Base-by-base conservation (phyloP, 495 filamentous ascomycete genomes). In the Amphirosellinia nigrospora region DNA sequence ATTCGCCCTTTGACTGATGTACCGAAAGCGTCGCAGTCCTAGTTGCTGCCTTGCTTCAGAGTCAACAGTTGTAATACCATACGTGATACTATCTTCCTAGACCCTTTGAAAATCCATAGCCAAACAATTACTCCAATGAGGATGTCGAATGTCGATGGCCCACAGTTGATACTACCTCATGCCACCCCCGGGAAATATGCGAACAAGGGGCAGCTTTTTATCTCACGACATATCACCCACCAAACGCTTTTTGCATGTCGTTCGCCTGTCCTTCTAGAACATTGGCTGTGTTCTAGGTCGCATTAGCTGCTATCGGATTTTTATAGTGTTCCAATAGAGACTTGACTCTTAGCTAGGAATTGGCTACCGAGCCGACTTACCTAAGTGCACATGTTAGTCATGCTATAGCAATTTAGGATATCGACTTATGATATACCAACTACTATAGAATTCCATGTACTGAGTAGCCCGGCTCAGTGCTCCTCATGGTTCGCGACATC, bases 401-500 rank as follows among this genome's bases (percentile, higher is more conserved):
- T n/a, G n/a, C n/a, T 39, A 56, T 28, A 36, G 26, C 53, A 48
- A 28, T 53, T 53, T 6, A 50, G n/a, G 23, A 28, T 26, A 21
- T 59, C 45, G 59, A 86, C 92, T 88, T 87, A 96, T 38, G 84
- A 84, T 53, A 84, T 89, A 21, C 89, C 89, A n/a, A 89, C 82
- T 45, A 91, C 48, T 28, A 23, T 52, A 87, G 48, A 88, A 0
- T 92, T 98, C 92, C 69, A 99, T 97, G 73, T 94, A 99, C 15
- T 93, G 94, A 19, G 93, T 95, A 46, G 94, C 95, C 85, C 15
- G 72, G 98, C 93, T 32, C 94, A 91, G 81, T 98, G 96, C 79
- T 98, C 96, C 82, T 97, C 98, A 80, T 98, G 98, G 77, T 97
- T 93, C 58, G 87, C 87, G 63, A 98, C 95, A 77, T 99, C 94